phyloP scores from a whole-genome alignment of 768 basidiomycete species.

The Pleurotus salmoneostramineus region DNA sequence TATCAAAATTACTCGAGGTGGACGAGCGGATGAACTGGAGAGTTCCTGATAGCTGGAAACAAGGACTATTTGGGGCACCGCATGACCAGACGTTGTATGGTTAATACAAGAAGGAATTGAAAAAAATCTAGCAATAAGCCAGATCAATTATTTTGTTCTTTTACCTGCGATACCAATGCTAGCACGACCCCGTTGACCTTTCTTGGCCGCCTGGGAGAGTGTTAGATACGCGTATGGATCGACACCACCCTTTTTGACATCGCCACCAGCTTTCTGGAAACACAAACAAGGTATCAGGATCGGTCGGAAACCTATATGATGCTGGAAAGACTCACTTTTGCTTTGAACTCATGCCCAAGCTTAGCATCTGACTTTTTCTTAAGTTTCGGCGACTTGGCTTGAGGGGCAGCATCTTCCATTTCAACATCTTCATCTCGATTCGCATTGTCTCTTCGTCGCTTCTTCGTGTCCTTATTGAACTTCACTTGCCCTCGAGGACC shows the following conservation, averaged over 20 bases:
- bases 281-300: conserved; percentile 2
- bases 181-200: conserved; percentile 34
- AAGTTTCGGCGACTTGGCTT: conserved; percentile 44
- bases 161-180: conserved; percentile 62
- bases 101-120: conserved; percentile 22
- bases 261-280: conserved; percentile 86
- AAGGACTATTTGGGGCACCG: conserved; percentile 67
- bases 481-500: conserved; percentile 82
- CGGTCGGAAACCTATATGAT: conserved; percentile 9
- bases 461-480: conserved; percentile 97
- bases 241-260: conserved; percentile 80
- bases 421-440: conserved; percentile 64
- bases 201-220: conserved; percentile 79
- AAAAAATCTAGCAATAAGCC: conserved; percentile 7
- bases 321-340: conserved; percentile 62
- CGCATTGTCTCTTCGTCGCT: conserved; percentile 71
- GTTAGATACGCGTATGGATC: conserved; percentile 94
- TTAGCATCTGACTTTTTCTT: conserved; percentile 45
- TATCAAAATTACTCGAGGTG: conserved; percentile 41
- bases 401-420: conserved; percentile 66
- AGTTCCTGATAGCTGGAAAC: conserved; percentile 65
- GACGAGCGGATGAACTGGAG: conserved; percentile 42
- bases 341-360: conserved; percentile 89
- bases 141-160: conserved; percentile 18
- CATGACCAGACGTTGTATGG: conserved; percentile 74